Evolutionary conservation across 2,329 filamentous ascomycete genomes (phyloP).

Genomic region (Penicillium corylophilum): DNA sequence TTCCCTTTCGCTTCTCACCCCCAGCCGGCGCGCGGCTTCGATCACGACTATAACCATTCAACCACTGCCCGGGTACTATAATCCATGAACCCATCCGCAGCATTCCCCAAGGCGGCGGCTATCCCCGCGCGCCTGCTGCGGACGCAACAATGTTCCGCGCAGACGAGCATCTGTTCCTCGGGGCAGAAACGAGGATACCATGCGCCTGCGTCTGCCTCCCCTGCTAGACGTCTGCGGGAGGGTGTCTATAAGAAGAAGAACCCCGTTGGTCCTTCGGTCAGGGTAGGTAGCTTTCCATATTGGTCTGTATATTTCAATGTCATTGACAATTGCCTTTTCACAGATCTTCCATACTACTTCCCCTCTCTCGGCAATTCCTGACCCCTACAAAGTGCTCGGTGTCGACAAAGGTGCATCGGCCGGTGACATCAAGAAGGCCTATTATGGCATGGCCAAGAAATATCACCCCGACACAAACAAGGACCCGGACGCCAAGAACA

Average conservation of each 20-base stretch:
- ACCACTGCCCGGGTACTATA: conserved; percentile 17
- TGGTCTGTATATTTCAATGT: neutral
- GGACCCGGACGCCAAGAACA: conserved; percentile 87
- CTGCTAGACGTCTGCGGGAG: conserved; percentile 28
- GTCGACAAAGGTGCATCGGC: conserved; percentile 78
- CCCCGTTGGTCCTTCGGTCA: conserved; percentile 23
- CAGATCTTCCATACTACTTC: conserved; percentile 47
- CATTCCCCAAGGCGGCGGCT: conserved; percentile 44
- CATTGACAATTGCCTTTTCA: neutral
- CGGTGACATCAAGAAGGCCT: conserved; percentile 94
- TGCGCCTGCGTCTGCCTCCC: conserved; percentile 26
- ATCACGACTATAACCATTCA: conserved; percentile 7
- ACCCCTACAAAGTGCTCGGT: conserved; percentile 86
- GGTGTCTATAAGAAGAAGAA: conserved; percentile 27
- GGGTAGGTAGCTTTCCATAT: conserved; percentile 29
- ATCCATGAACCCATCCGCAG: conserved; percentile 42
- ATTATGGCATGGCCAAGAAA: conserved; percentile 96
- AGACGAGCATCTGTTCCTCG: conserved; percentile 33
- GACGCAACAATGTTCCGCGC: conserved; percentile 40
- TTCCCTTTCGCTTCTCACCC: neutral
- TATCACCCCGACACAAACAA: conserved; percentile 98
- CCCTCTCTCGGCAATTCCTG: conserved; percentile 68
- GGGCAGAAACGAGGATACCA: conserved; percentile 39
- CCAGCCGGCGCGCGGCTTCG: conserved; percentile 1
- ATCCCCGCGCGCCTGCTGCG: conserved; percentile 45